Percentiles rank a stretch among this genome's conserved stretches.
phyloP scores from a whole-genome alignment of 331 rosid genomes.

The Dryas integrifolia region DNA sequence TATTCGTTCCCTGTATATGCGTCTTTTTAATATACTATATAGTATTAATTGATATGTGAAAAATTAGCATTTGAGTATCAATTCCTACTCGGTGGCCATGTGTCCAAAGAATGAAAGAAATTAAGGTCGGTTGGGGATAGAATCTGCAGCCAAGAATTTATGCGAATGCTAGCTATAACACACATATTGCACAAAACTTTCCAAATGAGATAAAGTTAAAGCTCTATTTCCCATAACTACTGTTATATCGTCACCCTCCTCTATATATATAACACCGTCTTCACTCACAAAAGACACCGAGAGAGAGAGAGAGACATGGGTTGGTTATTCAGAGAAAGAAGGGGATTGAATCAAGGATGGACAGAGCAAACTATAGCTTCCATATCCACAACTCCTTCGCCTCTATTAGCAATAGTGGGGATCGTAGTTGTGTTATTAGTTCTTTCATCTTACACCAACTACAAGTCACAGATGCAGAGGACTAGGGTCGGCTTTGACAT shows the following conservation, averaged over 20 bases:
- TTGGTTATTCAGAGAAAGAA: slow-evolving; percentile 55
- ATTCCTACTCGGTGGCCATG: slow-evolving; percentile 31
- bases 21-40: background rate
- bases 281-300: background rate
- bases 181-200: background rate
- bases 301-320: slow-evolving; percentile 32
- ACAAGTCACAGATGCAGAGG: slow-evolving; percentile 47
- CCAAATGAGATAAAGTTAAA: background rate
- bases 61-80: slow-evolving; percentile 28
- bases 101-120: background rate
- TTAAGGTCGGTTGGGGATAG: slow-evolving; percentile 31
- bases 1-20: background rate
- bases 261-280: background rate
- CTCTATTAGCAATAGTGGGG: slow-evolving; percentile 48
- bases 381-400: slow-evolving; percentile 52
- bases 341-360: slow-evolving; percentile 64
- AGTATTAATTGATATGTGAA: background rate
- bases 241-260: background rate
- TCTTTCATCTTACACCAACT: slow-evolving; percentile 54
- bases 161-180: slow-evolving; percentile 39
- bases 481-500: slow-evolving; percentile 39
- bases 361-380: slow-evolving; percentile 47
- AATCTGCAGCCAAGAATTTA: slow-evolving; percentile 35
- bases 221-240: background rate
- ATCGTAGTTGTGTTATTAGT: slow-evolving; percentile 50